These are phyloP conservation scores for Ophiobolus disseminans DNA, from an alignment of 2,329 filamentous ascomycete species.

Conservation along the genomic window DNA sequence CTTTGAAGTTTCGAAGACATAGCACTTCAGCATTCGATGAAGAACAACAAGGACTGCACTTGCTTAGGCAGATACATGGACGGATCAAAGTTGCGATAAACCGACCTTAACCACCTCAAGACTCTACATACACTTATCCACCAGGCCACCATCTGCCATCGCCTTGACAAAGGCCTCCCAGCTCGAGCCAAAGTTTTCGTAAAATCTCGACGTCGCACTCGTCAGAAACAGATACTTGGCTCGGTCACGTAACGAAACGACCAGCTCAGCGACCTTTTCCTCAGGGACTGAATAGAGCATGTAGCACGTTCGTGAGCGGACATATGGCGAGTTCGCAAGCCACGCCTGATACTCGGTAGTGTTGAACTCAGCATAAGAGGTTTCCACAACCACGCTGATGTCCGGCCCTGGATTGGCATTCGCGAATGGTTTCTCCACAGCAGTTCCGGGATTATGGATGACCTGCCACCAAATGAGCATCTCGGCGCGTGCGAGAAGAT, in stretches of 20 bases:
- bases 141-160: too few species aligned
- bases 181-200: constrained; percentile 28
- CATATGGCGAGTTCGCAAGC: constrained; percentile 32
- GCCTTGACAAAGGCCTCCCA: constrained; percentile 32
- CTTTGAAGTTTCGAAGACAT: background rate
- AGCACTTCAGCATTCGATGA: too few species aligned
- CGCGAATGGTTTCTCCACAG: constrained; percentile 27
- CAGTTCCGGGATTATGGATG: constrained; percentile 42
- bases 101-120: too few species aligned
- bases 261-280: constrained; percentile 19
- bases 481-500: too few species aligned
- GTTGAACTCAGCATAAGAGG: constrained; percentile 23
- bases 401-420: constrained; percentile 31
- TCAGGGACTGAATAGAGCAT: constrained; percentile 37
- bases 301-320: constrained; percentile 26
- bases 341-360: constrained; percentile 32
- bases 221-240: constrained; percentile 39
- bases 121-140: too few species aligned
- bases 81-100: background rate
- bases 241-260: constrained; percentile 14
- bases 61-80: too few species aligned
- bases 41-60: too few species aligned
- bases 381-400: constrained; percentile 36
- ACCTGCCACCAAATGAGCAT: constrained; percentile 16
- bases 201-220: constrained; percentile 25